Evolutionary conservation across 2,329 filamentous ascomycete genomes (phyloP).

Genomic region (Decorospora gaudefroyi): DNA sequence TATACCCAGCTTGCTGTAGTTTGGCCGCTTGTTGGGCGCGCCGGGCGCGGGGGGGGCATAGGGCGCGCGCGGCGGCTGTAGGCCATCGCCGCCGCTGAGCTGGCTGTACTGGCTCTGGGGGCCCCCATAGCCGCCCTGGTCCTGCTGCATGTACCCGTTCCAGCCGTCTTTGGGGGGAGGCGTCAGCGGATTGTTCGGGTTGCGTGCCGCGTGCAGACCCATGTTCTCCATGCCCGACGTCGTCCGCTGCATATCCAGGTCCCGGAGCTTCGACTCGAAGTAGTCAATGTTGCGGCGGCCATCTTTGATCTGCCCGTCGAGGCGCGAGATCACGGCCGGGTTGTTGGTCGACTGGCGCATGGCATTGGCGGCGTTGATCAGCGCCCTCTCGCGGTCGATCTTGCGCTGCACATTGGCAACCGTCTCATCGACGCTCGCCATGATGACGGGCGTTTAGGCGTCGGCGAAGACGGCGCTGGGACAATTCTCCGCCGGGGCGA

Average conservation of each 20-base stretch:
- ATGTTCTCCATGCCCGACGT: slow-evolving; percentile 69
- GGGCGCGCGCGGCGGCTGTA: slow-evolving; percentile 81
- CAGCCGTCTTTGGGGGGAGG: slow-evolving; percentile 75
- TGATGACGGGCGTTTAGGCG: slow-evolving; percentile 42
- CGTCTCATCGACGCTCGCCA: slow-evolving; percentile 64
- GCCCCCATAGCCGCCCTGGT: slow-evolving; percentile 67
- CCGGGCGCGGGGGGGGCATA: slow-evolving; percentile 74
- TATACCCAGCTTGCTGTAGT: slow-evolving; percentile 95
- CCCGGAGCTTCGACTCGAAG: slow-evolving; percentile 87
- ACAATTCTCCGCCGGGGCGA: slow-evolving; percentile 34
- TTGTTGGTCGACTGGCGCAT: slow-evolving; percentile 98
- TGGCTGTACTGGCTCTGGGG: slow-evolving; percentile 57
- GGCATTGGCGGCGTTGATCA: slow-evolving; percentile 90
- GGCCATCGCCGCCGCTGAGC: slow-evolving; percentile 67
- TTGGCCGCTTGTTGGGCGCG: slow-evolving; percentile 69
- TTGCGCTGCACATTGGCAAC: slow-evolving; percentile 87
- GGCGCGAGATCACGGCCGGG: slow-evolving; percentile 82
- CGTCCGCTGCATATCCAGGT: slow-evolving; percentile 81
- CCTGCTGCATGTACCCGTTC: slow-evolving; percentile 56
- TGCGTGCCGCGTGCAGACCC: slow-evolving; percentile 60
- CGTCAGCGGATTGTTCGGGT: slow-evolving; percentile 46
- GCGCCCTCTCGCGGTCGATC: slow-evolving; percentile 95
- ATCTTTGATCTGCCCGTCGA: slow-evolving; percentile 94
- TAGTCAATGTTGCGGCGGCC: slow-evolving; percentile 92
- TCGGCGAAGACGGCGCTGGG: slow-evolving; percentile 31